These are phyloP conservation scores for Chaetomium fimeti DNA, from an alignment of 495 filamentous ascomycete species.

Conservation along the genomic window DNA sequence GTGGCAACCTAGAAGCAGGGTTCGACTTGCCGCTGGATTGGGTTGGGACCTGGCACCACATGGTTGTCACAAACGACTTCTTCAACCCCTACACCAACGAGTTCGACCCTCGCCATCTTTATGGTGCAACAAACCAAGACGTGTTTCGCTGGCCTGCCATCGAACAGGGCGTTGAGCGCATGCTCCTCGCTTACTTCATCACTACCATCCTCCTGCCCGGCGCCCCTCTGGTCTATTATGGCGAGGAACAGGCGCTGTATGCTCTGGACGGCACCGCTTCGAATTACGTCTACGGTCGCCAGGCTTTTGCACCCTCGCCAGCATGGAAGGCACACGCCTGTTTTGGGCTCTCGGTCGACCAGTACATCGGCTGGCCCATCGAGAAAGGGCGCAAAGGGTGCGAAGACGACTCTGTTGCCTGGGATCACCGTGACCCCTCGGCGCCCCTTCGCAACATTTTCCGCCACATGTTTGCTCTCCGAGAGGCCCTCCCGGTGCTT, in stretches of 20 bases:
- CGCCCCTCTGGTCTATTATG: conserved; percentile 64
- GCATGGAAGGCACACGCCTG: conserved; percentile 73
- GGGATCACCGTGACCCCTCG: conserved; percentile 69
- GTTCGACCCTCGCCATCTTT: conserved; percentile 72
- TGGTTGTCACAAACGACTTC: conserved; percentile 64
- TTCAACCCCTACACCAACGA: conserved; percentile 63
- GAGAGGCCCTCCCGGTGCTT: conserved; percentile 57
- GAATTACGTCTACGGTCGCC: conserved; percentile 71
- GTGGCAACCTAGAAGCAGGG: conserved; percentile 61
- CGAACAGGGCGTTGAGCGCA: conserved; percentile 59
- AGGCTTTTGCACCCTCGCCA: conserved; percentile 62
- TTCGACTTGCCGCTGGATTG: conserved; percentile 61
- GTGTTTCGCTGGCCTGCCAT: conserved; percentile 73
- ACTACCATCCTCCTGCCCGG: conserved; percentile 65
- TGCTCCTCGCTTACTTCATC: conserved; percentile 62
- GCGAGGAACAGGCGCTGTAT: conserved; percentile 71
- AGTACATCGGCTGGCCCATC: conserved; percentile 62
- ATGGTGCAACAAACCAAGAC: conserved; percentile 69
- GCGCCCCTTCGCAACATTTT: conserved; percentile 65
- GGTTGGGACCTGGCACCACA: conserved; percentile 60
- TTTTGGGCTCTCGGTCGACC: conserved; percentile 54
- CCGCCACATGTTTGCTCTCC: conserved; percentile 65
- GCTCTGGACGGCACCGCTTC: conserved; percentile 63
- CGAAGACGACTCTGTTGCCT: conserved; percentile 55
- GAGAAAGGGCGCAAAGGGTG: conserved; percentile 57